phyloP scores from a whole-genome alignment of 805 yeast species.

The Isabelozyma heimii region DNA sequence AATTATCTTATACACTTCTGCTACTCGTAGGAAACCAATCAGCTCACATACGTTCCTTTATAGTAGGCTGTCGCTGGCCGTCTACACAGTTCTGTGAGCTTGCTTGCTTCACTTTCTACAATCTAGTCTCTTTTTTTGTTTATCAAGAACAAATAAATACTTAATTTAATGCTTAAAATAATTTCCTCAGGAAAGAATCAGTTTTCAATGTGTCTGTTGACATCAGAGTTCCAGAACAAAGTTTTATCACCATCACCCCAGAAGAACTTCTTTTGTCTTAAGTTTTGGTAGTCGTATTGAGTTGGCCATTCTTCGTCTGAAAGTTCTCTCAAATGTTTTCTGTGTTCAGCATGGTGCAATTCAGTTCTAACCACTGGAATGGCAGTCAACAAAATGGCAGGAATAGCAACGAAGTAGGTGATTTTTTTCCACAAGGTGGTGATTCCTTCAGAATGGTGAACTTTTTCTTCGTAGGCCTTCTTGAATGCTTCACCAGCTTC shows the following conservation, averaged over 20 bases:
- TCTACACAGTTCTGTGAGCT: too few relatives aligned
- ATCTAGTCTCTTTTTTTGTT: background rate
- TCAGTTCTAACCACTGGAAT: slow-evolving; percentile 81
- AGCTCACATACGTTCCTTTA: too few relatives aligned
- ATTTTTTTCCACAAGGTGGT: slow-evolving; percentile 83
- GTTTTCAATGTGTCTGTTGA: slow-evolving; percentile 77
- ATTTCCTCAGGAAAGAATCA: slow-evolving; percentile 4
- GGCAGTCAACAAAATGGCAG: slow-evolving; percentile 74
- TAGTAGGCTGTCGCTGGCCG: too few relatives aligned
- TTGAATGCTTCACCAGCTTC: slow-evolving; percentile 72
- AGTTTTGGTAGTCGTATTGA: slow-evolving; percentile 88
- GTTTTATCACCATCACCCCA: slow-evolving; percentile 99
- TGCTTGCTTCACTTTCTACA: background rate
- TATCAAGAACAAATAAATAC: background rate
- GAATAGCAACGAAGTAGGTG: slow-evolving; percentile 75
- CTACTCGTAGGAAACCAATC: too few relatives aligned
- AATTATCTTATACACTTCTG: too few relatives aligned
- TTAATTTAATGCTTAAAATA: background rate
- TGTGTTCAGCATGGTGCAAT: slow-evolving; percentile 86
- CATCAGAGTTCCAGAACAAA: slow-evolving; percentile 89
- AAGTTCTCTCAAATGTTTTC: slow-evolving; percentile 68
- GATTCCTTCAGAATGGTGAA: slow-evolving; percentile 77
- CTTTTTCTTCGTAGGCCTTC: slow-evolving; percentile 58
- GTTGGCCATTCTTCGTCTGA: slow-evolving; percentile 91
- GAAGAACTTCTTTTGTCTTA: slow-evolving; percentile 84